Conservation (phyloP, 176 grass and related monocot genomes). For the Phoenix dactylifera region DNA sequence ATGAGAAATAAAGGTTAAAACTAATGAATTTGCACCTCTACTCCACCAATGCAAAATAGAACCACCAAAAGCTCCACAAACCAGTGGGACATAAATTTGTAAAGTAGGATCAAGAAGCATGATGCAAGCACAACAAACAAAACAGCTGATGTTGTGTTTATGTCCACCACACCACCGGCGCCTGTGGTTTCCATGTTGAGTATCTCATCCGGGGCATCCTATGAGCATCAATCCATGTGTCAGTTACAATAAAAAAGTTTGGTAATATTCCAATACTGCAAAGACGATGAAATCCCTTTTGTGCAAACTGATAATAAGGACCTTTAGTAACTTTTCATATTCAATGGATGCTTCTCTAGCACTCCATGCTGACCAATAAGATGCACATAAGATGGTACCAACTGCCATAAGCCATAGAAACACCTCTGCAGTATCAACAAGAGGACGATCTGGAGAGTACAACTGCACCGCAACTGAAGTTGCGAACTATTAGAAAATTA, state of each 20-base stretch:
- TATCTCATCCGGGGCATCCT: constrained; percentile 74
- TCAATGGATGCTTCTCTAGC: constrained; percentile 73
- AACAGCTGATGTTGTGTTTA: constrained; percentile 71
- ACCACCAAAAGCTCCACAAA: constrained; percentile 95
- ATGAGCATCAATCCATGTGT: neutral
- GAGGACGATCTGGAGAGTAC: constrained; percentile 87
- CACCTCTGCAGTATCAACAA: constrained; percentile 90
- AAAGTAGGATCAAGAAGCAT: constrained; percentile 81
- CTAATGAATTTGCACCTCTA: constrained; percentile 55
- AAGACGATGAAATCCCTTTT: neutral
- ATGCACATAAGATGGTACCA: constrained; percentile 92
- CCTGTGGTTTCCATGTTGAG: constrained; percentile 41
- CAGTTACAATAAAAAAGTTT: neutral
- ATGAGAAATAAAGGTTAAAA: constrained; percentile 6
- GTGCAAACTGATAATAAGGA: constrained; percentile 8
- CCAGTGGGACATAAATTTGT: constrained; percentile 87
- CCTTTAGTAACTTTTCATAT: constrained; percentile 92
- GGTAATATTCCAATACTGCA: neutral
- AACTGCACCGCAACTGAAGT: constrained; percentile 72
- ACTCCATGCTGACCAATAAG: constrained; percentile 98
- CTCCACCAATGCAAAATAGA: constrained; percentile 94
- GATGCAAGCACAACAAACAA: constrained; percentile 91
- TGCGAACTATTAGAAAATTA: constrained; percentile 8
- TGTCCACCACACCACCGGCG: constrained; percentile 72
- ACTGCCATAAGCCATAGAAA: constrained; percentile 99